These are phyloP conservation scores for Grifola frondosa DNA, from an alignment of 1,284 basidiomycete species.

Conservation along the genomic window DNA sequence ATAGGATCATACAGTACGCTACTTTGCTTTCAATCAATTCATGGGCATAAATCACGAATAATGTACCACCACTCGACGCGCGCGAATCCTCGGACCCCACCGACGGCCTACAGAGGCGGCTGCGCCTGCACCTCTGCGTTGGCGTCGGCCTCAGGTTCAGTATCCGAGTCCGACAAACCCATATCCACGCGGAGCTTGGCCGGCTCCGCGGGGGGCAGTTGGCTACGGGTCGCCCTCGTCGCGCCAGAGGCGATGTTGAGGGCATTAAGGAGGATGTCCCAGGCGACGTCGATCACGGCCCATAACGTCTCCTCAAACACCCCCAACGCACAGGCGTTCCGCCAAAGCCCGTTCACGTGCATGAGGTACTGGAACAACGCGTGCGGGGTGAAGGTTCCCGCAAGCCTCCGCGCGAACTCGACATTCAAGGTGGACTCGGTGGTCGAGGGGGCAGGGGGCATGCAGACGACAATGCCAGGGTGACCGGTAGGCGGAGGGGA, in stretches of 20 bases:
- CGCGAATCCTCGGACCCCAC: too few relatives aligned
- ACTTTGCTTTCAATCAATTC: too few relatives aligned
- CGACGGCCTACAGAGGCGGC: too few relatives aligned
- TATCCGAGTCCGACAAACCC: too few relatives aligned
- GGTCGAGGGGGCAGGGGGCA: slow-evolving; percentile 11
- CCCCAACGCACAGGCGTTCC: slow-evolving; percentile 59
- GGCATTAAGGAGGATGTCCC: slow-evolving; percentile 54
- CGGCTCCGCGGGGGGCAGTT: too few relatives aligned
- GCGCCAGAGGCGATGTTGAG: slow-evolving; percentile 27
- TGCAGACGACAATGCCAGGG: slow-evolving; percentile 18
- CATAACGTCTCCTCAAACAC: slow-evolving; percentile 57
- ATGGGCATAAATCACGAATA: too few relatives aligned
- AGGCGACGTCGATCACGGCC: slow-evolving; percentile 55
- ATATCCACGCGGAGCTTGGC: too few relatives aligned
- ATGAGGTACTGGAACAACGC: slow-evolving; percentile 42
- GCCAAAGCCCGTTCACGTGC: slow-evolving; percentile 56
- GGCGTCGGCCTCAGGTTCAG: too few relatives aligned
- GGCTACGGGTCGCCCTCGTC: too few relatives aligned
- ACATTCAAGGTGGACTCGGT: slow-evolving; percentile 19
- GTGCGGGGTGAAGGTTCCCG: slow-evolving; percentile 27
- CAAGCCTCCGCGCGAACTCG: slow-evolving; percentile 31
- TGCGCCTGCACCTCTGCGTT: too few relatives aligned
- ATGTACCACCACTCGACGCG: too few relatives aligned
- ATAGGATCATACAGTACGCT: too few relatives aligned
- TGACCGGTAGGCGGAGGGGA: slow-evolving; percentile 33